These are phyloP conservation scores for Fraxinus platypoda DNA, from an alignment of 305 asterid genomes.

Conservation along the genomic window DNA sequence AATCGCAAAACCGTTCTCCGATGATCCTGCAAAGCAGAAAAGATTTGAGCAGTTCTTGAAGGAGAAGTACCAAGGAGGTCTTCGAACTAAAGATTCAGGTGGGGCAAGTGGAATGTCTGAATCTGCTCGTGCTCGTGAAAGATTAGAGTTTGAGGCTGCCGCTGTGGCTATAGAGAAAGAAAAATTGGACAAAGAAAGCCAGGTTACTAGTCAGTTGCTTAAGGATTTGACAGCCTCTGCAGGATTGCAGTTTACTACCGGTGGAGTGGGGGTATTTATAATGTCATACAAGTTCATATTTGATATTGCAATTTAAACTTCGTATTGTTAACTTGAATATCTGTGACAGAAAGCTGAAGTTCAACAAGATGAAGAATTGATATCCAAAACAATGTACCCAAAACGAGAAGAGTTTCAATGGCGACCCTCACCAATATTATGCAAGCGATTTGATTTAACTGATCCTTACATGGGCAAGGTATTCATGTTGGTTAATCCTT, in stretches of 20 bases:
- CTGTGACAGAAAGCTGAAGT: constrained; percentile 46
- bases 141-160: constrained; percentile 86
- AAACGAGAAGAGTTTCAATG: constrained; percentile 88
- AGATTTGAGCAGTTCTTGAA: constrained; percentile 95
- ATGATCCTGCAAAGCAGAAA: constrained; percentile 79
- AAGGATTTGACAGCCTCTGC: constrained; percentile 45
- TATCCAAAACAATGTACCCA: constrained; percentile 53
- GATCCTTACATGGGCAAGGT: constrained; percentile 99
- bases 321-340: constrained; percentile 20
- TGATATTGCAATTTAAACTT: constrained; percentile 12
- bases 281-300: constrained; percentile 19
- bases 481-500: constrained; percentile 15
- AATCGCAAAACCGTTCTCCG: constrained; percentile 58
- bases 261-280: constrained; percentile 60
- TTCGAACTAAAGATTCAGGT: constrained; percentile 77
- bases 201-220: constrained; percentile 47
- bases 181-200: constrained; percentile 44
- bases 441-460: constrained; percentile 94
- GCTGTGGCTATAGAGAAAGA: constrained; percentile 63
- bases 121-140: constrained; percentile 97
- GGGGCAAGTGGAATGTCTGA: constrained; percentile 91
- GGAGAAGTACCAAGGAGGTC: constrained; percentile 95
- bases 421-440: constrained; percentile 87
- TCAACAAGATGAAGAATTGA: constrained; percentile 46
- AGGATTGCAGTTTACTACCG: constrained; percentile 70